Base-by-base conservation (phyloP, 108 stramenopile species). In the Fragilaria radians region DNA sequence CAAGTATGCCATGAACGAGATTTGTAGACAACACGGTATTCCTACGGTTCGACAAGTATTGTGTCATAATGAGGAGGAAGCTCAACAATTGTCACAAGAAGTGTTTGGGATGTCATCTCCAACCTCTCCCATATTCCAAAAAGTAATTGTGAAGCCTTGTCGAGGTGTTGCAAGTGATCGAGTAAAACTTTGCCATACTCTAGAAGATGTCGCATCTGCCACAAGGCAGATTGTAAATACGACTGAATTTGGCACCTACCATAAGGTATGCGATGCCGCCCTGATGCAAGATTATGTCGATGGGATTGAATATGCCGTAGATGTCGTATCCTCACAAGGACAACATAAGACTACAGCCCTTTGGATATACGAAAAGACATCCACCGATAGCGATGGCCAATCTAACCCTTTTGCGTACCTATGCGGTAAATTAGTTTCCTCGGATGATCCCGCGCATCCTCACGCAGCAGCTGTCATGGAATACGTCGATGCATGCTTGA, bases 341-440 rank as follows among this genome's bases (percentile, higher is more conserved):
- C 11, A 11, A 7, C 36, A 42, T 14, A 42, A 42, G 14, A 42
- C 36, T 7, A 14, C 36, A 14, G 36, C 36, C 36, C 14, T 42
- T 7, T 42, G 36, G 36, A 14, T 42, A 7, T 42, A 42, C 14
- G 36, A 42, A 42, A 42, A 42, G 36, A 63, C 74, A 46, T 19
- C 34, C 18, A 59, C 70, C 29, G 71, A 74, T 57, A 14, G 14
- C 36, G 36, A 42, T 14, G 36, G 36, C 36, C 7, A 7, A 7
- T 42, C 36, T 14, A 42, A 42, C 14, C 36, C 36, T 14, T 42
- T 42, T 42, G 36, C 36, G 14, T 42, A 42, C 36, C 36, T 42
- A 14, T 42, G 11, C 14, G 36, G 36, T 11, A 42, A 42, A 14
- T 14, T 42, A 14, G 36, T 42, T 42, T 19, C 36, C 14, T 7